phyloP scores from a whole-genome alignment of 2,329 filamentous ascomycete species.

The Trichoderma citrinoviride region DNA sequence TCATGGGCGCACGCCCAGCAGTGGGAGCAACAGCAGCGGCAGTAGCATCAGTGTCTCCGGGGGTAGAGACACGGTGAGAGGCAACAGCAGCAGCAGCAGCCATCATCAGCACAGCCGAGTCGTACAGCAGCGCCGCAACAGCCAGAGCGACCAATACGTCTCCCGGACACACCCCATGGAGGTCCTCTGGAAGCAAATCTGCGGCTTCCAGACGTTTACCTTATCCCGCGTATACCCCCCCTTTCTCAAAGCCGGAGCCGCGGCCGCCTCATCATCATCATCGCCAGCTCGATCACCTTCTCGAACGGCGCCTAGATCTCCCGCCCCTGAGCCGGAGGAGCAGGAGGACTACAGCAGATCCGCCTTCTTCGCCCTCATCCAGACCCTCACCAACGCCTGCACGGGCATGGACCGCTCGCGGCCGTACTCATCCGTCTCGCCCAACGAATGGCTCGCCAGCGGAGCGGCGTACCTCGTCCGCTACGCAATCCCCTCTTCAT shows the following conservation, averaged over 20 bases:
- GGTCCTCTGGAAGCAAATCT: conserved; percentile 33
- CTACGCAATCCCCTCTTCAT: conserved; percentile 14
- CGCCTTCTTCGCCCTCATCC: conserved; percentile 35
- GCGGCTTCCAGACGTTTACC: conserved; percentile 28
- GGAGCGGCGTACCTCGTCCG: conserved; percentile 36
- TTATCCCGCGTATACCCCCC: conserved; percentile 30
- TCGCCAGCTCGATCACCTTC: not conserved
- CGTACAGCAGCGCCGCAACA: not conserved
- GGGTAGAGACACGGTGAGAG: not conserved
- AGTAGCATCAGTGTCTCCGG: not conserved
- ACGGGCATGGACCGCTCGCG: conserved; percentile 31
- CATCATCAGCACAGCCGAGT: not conserved
- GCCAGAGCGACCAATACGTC: not conserved
- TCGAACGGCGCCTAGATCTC: not conserved
- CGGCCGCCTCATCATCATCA: not conserved
- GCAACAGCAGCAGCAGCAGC: not conserved
- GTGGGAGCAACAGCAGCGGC: not conserved
- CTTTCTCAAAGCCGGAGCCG: conserved; percentile 1
- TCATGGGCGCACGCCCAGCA: not conserved
- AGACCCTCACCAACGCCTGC: conserved; percentile 37
- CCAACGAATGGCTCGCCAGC: conserved; percentile 32
- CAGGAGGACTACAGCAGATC: conserved; percentile 22
- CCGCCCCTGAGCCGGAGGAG: not conserved
- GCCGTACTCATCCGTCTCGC: conserved; percentile 28
- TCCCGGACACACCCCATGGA: conserved; percentile 31